phyloP scores from a whole-genome alignment of 1,139 yeast species.

The Yamadazyma spencermartinsiae region DNA sequence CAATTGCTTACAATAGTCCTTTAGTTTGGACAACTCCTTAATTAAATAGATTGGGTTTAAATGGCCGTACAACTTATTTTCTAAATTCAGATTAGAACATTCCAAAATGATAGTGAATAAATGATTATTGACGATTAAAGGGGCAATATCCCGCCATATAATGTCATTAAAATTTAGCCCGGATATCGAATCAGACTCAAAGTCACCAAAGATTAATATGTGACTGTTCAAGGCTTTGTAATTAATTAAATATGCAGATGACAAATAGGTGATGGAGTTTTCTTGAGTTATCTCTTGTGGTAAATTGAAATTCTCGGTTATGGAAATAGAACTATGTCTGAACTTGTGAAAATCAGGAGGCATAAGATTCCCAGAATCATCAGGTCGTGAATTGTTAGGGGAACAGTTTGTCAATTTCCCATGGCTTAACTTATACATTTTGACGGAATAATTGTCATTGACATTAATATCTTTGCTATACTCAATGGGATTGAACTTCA shows the following conservation, averaged over 20 bases:
- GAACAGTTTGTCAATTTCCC: constrained; percentile 26
- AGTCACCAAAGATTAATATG: constrained; percentile 74
- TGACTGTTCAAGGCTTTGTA: constrained; percentile 30
- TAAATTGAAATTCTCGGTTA: constrained; percentile 14
- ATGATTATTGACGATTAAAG: constrained; percentile 32
- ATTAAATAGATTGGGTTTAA: constrained; percentile 66
- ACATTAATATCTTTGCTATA: constrained; percentile 18
- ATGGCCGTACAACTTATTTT: constrained; percentile 67
- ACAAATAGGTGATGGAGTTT: constrained; percentile 23
- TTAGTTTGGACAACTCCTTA: constrained; percentile 44
- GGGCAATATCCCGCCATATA: constrained; percentile 62
- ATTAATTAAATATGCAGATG: constrained; percentile 55
- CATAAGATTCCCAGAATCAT: neutral
- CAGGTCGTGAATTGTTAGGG: neutral
- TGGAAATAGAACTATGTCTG: constrained; percentile 14
- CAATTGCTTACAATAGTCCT: constrained; percentile 24
- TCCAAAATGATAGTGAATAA: constrained; percentile 67
- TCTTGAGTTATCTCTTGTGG: constrained; percentile 7
- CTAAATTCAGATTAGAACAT: constrained; percentile 60
- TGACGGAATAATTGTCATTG: constrained; percentile 23
- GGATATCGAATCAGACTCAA: constrained; percentile 65
- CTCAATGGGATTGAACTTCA: constrained; percentile 22
- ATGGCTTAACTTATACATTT: constrained; percentile 41
- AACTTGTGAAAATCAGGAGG: neutral
- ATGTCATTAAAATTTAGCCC: constrained; percentile 38